Base-by-base conservation (phyloP, 1,284 basidiomycete species). In the Ustilago tritici region DNA sequence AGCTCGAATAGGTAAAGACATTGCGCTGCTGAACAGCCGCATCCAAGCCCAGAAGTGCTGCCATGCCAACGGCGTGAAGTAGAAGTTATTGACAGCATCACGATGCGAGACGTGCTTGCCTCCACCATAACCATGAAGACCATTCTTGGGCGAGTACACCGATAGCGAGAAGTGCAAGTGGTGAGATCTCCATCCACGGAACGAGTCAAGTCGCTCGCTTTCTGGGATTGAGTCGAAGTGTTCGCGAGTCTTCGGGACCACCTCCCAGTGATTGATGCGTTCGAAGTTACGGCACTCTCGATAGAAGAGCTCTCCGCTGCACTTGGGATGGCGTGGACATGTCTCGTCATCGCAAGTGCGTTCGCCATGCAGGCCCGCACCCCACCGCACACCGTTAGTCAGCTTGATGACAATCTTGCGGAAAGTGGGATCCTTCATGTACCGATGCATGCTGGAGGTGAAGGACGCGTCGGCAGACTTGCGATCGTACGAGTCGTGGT, bases 41-140 rank as follows among this genome's bases (percentile, higher is more conserved):
- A 93, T 95, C 95, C 95, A 98, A 0, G 92, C 89, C 90, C 92
- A 94, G 87, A 99, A 98, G 85, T 95, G 94, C 5, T 93, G 89
- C 82, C 95, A 95, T 0, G 91, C 89, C 79, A 93, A 92, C 0
- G 95, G 94, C 2, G 92, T 93, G 46, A 98, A 90, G 87, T 98
- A 93, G 65, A 98, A 88, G 82, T 91, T 94, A 87, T 93, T 98
- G 72, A 64, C 65, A 34, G 61, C 64, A 35, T 70, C 70, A 28
- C 41, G 14, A 6, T 31, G 47, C 19, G 52, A 41, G 28, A 65
- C 53, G 7, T 41, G n/a, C 41, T 67, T 63, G 23, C 65, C 63
- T 28, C 68, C 61, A 31, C 65, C 15, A 61, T 75, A 67, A 75
- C 84, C 80, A 86, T 79, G 65, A 76, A 85, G 66, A 81, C 78